Evolutionary conservation across 768 basidiomycete genomes (phyloP).

Genomic region (Phylloporus sp.): DNA sequence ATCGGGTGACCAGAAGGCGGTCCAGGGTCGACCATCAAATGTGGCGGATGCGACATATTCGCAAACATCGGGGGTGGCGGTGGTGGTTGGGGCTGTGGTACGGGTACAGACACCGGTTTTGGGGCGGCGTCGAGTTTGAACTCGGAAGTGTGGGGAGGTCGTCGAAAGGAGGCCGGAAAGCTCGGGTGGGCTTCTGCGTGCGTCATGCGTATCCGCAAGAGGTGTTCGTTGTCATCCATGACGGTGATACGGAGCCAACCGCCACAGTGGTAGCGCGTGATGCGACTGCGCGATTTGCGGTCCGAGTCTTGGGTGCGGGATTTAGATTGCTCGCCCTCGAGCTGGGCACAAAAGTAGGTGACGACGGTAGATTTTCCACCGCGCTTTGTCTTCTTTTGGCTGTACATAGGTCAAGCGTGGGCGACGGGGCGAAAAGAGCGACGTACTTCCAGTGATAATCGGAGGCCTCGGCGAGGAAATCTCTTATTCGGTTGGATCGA

Average conservation of each 20-base stretch:
- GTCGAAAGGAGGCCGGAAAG: constrained; percentile 31
- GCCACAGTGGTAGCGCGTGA: constrained; percentile 32
- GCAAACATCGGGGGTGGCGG: constrained; percentile 22
- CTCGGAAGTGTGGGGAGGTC: constrained; percentile 31
- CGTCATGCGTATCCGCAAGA: constrained; percentile 34
- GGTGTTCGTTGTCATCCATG: constrained; percentile 33
- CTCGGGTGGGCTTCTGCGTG: constrained; percentile 32
- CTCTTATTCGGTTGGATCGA: constrained; percentile 33
- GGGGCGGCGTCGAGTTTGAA: constrained; percentile 30
- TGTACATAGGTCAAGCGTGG: constrained; percentile 6
- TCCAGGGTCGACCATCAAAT: constrained; percentile 18
- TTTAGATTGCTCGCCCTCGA: constrained; percentile 33
- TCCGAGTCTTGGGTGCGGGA: constrained; percentile 30
- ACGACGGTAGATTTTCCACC: constrained; percentile 33
- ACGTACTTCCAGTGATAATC: constrained; percentile 35
- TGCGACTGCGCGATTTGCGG: constrained; percentile 33
- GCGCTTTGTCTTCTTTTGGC: constrained; percentile 34
- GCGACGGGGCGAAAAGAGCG: neutral
- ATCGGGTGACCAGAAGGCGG: constrained; percentile 12
- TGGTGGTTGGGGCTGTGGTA: constrained; percentile 4
- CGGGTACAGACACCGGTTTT: constrained; percentile 17
- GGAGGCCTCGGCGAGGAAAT: constrained; percentile 31
- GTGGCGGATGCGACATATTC: constrained; percentile 19
- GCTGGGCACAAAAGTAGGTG: constrained; percentile 33
- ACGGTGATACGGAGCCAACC: constrained; percentile 34